These are phyloP conservation scores for Chaetomium olivaceum DNA, from an alignment of 2,329 filamentous ascomycete genomes.

Conservation along the genomic window DNA sequence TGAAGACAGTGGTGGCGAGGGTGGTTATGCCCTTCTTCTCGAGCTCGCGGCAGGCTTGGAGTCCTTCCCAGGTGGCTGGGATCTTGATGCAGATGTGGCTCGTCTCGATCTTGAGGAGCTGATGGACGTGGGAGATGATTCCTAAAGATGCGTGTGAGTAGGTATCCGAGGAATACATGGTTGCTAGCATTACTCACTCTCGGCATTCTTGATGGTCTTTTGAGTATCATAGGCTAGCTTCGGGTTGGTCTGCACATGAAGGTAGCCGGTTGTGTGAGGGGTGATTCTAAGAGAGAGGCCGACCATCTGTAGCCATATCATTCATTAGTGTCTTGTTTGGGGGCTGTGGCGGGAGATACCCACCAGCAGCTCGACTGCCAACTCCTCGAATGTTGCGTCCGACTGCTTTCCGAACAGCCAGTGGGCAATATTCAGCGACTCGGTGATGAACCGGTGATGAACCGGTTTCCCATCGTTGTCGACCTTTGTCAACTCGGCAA, in stretches of 20 bases:
- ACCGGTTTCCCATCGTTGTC: conserved; percentile 39
- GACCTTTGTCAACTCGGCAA: conserved; percentile 45
- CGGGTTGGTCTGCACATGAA: conserved; percentile 63
- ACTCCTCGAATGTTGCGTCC: conserved; percentile 44
- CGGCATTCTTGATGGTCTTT: conserved; percentile 52
- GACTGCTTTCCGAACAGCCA: conserved; percentile 38
- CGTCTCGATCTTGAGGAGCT: conserved; percentile 46
- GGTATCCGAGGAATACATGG: background rate
- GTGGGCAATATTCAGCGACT: conserved; percentile 40
- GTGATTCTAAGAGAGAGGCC: conserved; percentile 54
- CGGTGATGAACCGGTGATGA: conserved; percentile 42
- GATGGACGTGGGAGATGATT: conserved; percentile 50
- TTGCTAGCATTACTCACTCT: conserved; percentile 42
- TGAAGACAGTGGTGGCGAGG: conserved; percentile 64
- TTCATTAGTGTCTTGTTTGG: background rate
- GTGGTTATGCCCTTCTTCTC: conserved; percentile 57
- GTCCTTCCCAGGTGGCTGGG: conserved; percentile 62
- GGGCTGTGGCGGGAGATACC: background rate
- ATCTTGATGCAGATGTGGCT: conserved; percentile 63
- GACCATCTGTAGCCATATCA: conserved; percentile 48
- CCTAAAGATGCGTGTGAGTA: conserved; percentile 40
- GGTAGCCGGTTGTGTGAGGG: conserved; percentile 50
- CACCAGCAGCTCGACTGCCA: conserved; percentile 59
- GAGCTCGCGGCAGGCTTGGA: conserved; percentile 58
- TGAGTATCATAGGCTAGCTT: conserved; percentile 52